These are phyloP conservation scores for Aspergillus melleus DNA, from an alignment of 2,329 filamentous ascomycete species.

Conservation along the genomic window DNA sequence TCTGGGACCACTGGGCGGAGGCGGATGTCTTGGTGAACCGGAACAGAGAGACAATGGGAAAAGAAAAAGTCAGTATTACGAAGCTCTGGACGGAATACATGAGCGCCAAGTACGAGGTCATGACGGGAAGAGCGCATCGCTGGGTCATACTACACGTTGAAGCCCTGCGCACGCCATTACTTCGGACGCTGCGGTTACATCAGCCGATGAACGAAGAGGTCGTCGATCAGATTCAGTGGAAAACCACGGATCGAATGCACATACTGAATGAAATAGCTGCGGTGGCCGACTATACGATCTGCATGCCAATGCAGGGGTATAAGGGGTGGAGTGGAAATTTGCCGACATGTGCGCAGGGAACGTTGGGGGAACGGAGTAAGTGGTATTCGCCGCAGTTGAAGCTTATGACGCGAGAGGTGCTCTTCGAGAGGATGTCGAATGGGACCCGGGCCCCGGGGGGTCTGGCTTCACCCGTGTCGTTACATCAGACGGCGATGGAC, in stretches of 20 bases:
- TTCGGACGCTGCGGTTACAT: constrained; percentile 12
- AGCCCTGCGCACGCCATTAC: constrained; percentile 13
- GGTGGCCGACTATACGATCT: constrained; percentile 23
- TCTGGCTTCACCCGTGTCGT: background rate
- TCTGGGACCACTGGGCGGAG: constrained; percentile 19
- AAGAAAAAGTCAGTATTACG: constrained; percentile 14
- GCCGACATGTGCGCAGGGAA: background rate
- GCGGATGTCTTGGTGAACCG: constrained; percentile 20
- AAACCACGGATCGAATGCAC: constrained; percentile 14
- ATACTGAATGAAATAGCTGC: constrained; percentile 11
- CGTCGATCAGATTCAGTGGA: constrained; percentile 17
- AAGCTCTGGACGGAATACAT: constrained; percentile 26
- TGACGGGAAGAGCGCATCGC: constrained; percentile 22
- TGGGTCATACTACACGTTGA: constrained; percentile 23
- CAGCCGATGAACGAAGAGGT: background rate
- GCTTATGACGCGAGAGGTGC: background rate
- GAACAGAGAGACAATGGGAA: constrained; percentile 1
- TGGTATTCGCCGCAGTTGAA: constrained; percentile 9
- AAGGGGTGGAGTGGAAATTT: constrained; percentile 12
- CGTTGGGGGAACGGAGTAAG: background rate
- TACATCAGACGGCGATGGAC: background rate
- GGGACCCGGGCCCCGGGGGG: background rate
- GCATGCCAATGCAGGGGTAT: constrained; percentile 28
- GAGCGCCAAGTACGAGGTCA: constrained; percentile 21
- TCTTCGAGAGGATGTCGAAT: background rate